A percentile compares a stretch with the other conserved stretches of the same genome.
Conservation (phyloP, 345 rosid genomes). For the Fremontodendron californicum region DNA sequence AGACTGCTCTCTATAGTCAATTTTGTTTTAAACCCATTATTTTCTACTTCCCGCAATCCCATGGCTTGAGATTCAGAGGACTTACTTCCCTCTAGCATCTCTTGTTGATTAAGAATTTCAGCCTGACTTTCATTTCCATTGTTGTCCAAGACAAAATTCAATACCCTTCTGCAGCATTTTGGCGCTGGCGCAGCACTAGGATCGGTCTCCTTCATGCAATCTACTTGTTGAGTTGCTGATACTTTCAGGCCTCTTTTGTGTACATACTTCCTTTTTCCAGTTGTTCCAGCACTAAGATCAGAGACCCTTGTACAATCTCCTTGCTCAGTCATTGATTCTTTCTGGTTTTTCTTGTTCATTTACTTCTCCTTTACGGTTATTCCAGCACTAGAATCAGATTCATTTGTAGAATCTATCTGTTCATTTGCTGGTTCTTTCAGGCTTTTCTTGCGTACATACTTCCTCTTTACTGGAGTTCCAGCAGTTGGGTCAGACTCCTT, state of each 20-base stretch:
- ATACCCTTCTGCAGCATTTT: constrained; percentile 49
- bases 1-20: constrained; percentile 29
- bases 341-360: constrained; percentile 28
- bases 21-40: constrained; percentile 17
- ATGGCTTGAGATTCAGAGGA: constrained; percentile 22
- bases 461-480: constrained; percentile 35
- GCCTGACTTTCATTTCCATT: constrained; percentile 16
- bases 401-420: constrained; percentile 20
- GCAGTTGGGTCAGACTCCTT: not conserved
- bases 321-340: constrained; percentile 40
- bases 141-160: constrained; percentile 55
- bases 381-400: not conserved
- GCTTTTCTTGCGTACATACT: constrained; percentile 33
- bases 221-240: constrained; percentile 33
- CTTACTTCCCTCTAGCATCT: constrained; percentile 15
- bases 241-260: constrained; percentile 36
- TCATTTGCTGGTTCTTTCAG: constrained; percentile 39
- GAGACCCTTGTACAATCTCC: constrained; percentile 15
- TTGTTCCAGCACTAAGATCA: not conserved
- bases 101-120: constrained; percentile 22
- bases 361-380: constrained; percentile 32
- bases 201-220: constrained; percentile 1
- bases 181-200: constrained; percentile 11
- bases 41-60: constrained; percentile 20
- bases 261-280: constrained; percentile 39